Conservation (phyloP, 129 eudicot species). For the Centrapalus pauciflorus region DNA sequence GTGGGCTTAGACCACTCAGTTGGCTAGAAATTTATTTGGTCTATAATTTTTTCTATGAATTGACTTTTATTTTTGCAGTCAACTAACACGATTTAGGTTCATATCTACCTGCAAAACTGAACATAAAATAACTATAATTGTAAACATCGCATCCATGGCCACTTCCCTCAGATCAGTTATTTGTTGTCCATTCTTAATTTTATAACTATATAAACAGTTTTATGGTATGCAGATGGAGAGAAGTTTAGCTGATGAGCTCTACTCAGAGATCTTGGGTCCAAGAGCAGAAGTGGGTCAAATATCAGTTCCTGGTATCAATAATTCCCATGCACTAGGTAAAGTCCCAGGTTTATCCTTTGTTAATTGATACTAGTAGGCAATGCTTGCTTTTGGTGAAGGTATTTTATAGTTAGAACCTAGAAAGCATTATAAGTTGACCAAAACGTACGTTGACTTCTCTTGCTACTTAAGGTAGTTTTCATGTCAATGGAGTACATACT, state of each 20-base stretch:
- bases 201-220: background rate
- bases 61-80: background rate
- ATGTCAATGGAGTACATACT: too few relatives aligned
- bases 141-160: background rate
- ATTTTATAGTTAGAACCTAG: background rate
- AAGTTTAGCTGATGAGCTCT: conserved; percentile 37
- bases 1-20: too few relatives aligned
- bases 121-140: too few relatives aligned
- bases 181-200: background rate
- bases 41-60: background rate
- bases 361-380: background rate
- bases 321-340: conserved; percentile 6
- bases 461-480: too few relatives aligned
- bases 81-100: background rate
- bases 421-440: background rate
- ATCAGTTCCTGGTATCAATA: conserved; percentile 11
- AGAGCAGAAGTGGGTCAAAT: conserved; percentile 17
- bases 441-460: background rate
- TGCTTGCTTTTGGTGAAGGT: background rate
- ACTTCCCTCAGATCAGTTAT: background rate
- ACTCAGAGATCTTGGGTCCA: conserved; percentile 30
- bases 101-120: background rate
- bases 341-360: background rate
- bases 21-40: background rate
- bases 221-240: conserved; percentile 26